Evolutionary conservation across 164 flowering plant genomes (phyloP), one percentile per base, ranked within the genome.

Genomic region (Macadamia tetraphylla): DNA sequence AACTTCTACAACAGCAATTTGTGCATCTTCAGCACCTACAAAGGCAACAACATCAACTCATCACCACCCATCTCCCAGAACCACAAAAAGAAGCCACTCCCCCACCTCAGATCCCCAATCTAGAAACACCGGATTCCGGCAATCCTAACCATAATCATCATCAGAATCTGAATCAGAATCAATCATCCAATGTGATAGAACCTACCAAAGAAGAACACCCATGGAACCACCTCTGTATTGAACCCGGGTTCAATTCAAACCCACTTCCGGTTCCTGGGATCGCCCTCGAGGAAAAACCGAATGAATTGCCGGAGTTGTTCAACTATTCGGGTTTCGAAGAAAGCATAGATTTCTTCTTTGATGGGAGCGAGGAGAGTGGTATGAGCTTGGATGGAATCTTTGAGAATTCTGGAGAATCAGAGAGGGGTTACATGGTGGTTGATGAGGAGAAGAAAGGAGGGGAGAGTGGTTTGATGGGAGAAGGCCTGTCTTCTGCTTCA

Each of bases 341-440:
- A 2, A 73, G 82, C 74, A 84, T 88, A 43, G 88, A 80, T 58
- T 64, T 74, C 70, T 69, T 85, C 0, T 86, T 88, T 49, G 85
- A 73, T 63, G 48, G 67, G 49, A 46, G 23, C 8, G 52, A 23
- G 29, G 72, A 58, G 9, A 62, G 32, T 23, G 76, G 58, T 35
- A 14, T 62, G 32, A 71, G 66, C 46, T 11, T 53, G 56, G 69
- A 66, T 53, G 76, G 56, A 7, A 64, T 64, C 62, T 69, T 64
- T 31, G 62, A 60, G 14, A 55, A 61, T 43, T 42, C 63, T 10
- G 57, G 29, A 9, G 73, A 6, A 35, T 60, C 60, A n/a, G 76
- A 65, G 18, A n/a, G 71, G 30, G 57, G 55, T 31, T 29, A 29
- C 29, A 59, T 67, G 13, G 71, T 70, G 18, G 70, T 31, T 32